Evolutionary conservation across 1,284 basidiomycete genomes (phyloP).

Genomic region (Mycena sp.): DNA sequence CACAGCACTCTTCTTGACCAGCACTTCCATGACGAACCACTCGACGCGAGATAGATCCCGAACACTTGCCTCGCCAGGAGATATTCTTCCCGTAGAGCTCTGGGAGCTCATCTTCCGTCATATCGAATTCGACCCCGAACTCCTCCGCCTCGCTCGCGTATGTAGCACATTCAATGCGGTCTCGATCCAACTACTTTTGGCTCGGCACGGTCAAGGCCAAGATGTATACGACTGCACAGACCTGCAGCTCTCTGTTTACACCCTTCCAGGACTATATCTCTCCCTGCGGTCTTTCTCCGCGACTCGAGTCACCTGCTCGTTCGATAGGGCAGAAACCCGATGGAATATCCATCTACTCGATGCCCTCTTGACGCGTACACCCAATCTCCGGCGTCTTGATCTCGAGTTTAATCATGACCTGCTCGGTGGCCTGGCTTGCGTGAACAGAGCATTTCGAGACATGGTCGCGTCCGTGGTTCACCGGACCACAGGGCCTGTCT

Average conservation of each 20-base stretch:
- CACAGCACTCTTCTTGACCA: constrained; percentile 6
- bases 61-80: constrained; percentile 4
- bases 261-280: constrained; percentile 6
- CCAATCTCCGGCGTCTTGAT: neutral
- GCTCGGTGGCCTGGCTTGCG: neutral
- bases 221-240: neutral
- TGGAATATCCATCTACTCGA: constrained; percentile 5
- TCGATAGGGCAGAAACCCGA: constrained; percentile 3
- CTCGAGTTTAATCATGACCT: constrained; percentile 9
- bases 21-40: constrained; percentile 4
- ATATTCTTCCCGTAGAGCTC: constrained; percentile 8
- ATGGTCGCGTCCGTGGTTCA: constrained; percentile 7
- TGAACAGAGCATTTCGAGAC: constrained; percentile 3
- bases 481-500: constrained; percentile 4
- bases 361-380: constrained; percentile 8
- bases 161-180: constrained; percentile 7
- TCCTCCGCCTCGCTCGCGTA: constrained; percentile 8
- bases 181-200: constrained; percentile 7
- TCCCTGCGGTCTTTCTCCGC: constrained; percentile 6
- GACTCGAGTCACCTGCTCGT: constrained; percentile 1
- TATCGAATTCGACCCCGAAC: constrained; percentile 1
- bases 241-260: neutral
- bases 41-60: constrained; percentile 5
- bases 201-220: constrained; percentile 7
- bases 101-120: constrained; percentile 7